Conservation (phyloP, 148 eudicot species). For the Arctostaphylos glauca region DNA sequence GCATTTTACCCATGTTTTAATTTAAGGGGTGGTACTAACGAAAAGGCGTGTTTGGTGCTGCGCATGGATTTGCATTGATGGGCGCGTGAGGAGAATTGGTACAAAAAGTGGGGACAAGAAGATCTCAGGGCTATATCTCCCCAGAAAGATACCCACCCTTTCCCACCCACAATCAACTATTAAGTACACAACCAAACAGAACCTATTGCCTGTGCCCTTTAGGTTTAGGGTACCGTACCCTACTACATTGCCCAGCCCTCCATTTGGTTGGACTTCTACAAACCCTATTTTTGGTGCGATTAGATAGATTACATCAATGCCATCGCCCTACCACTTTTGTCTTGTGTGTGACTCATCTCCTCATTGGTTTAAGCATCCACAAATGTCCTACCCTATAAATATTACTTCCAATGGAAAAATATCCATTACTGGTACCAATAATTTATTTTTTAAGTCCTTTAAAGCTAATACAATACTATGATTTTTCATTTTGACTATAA, state of each 20-base stretch:
- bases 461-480: no score
- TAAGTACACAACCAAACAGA: background rate
- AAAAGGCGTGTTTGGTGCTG: conserved; percentile 17
- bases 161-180: background rate
- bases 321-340: background rate
- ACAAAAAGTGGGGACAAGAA: conserved; percentile 28
- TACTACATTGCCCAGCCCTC: background rate
- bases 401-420: no score
- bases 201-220: background rate
- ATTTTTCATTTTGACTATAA: no score
- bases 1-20: no score
- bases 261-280: background rate
- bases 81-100: background rate
- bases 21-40: no score
- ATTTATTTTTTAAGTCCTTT: no score
- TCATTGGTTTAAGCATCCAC: no score
- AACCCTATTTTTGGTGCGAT: background rate
- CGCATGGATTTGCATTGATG: conserved; percentile 12
- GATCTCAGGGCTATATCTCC: conserved; percentile 23
- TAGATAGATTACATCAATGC: background rate
- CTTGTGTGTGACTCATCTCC: background rate
- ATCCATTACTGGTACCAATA: no score
- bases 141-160: conserved; percentile 17
- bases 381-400: no score
- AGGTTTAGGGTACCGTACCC: conserved; percentile 3